A percentile compares a stretch with the other conserved stretches of the same genome.
phyloP scores from a whole-genome alignment of 1,139 yeast species.

The Saccharomyces pastorianus region DNA sequence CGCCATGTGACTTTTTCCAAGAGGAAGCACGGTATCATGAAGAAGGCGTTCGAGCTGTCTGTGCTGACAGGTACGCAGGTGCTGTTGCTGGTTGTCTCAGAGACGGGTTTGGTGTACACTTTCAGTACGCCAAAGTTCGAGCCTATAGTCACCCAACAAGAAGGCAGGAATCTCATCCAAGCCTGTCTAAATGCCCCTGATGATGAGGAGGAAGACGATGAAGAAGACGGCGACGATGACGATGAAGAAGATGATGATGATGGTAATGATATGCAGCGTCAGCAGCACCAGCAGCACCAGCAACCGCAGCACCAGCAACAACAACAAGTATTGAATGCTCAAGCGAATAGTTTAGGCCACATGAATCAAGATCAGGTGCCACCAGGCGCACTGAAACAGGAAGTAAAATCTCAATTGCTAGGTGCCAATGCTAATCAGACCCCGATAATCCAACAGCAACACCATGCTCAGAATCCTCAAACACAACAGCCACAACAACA shows the following conservation, averaged over 20 bases:
- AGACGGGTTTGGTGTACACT: slow-evolving; percentile 96
- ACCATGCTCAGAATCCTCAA: slow-evolving; percentile 6
- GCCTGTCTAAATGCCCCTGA: slow-evolving; percentile 95
- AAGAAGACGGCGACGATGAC: too few relatives aligned
- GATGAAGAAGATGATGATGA: background rate
- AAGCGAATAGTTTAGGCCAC: background rate
- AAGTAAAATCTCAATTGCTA: background rate
- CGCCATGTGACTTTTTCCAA: slow-evolving; percentile 96
- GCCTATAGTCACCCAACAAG: slow-evolving; percentile 95
- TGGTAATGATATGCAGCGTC: slow-evolving; percentile 1
- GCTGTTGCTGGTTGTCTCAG: slow-evolving; percentile 83
- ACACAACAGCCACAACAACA: slow-evolving; percentile 4
- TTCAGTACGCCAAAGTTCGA: slow-evolving; percentile 97
- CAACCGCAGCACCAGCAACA: slow-evolving; percentile 11
- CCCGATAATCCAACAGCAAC: slow-evolving; percentile 7
- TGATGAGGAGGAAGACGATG: slow-evolving; percentile 38
- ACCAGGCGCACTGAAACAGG: background rate
- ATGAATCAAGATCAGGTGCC: background rate
- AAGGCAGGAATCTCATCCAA: slow-evolving; percentile 92
- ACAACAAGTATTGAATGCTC: slow-evolving; percentile 6
- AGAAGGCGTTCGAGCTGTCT: slow-evolving; percentile 91
- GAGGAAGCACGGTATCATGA: slow-evolving; percentile 98
- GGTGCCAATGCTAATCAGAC: background rate
- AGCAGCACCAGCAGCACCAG: slow-evolving; percentile 26
- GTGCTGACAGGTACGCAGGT: slow-evolving; percentile 97